Evolutionary conservation across 768 basidiomycete genomes (phyloP).

Genomic region (Amanita polypyramis): DNA sequence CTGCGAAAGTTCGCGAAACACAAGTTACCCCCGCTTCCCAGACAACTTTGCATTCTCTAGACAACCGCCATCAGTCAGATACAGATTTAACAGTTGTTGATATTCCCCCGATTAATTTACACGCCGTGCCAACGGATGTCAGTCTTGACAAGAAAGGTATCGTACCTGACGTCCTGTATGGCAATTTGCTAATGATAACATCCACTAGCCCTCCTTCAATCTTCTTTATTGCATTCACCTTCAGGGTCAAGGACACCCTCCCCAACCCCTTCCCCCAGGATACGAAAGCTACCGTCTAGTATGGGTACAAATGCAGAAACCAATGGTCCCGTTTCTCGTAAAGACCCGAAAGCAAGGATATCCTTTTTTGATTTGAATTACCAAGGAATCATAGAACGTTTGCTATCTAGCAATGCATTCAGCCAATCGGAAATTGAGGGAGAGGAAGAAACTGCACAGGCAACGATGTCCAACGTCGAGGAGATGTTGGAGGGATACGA

Average conservation of each 20-base stretch:
- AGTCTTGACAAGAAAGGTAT: not conserved
- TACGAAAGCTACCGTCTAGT: constrained; percentile 20
- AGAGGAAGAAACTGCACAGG: constrained; percentile 68
- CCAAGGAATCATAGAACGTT: constrained; percentile 60
- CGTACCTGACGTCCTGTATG: not conserved
- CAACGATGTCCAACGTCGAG: constrained; percentile 85
- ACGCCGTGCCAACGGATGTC: constrained; percentile 9
- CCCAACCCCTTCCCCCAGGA: constrained; percentile 15
- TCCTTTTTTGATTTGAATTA: constrained; percentile 79
- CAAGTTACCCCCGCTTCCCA: not conserved
- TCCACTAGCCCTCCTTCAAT: not conserved
- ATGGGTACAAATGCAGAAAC: constrained; percentile 17
- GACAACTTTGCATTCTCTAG: not conserved
- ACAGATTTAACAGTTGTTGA: constrained; percentile 29
- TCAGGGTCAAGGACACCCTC: constrained; percentile 15
- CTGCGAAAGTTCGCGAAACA: not conserved
- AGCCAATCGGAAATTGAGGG: constrained; percentile 37
- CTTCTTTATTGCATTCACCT: constrained; percentile 13
- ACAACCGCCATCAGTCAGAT: constrained; percentile 28
- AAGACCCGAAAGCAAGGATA: constrained; percentile 60
- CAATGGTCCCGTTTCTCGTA: constrained; percentile 23
- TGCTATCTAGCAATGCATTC: constrained; percentile 41
- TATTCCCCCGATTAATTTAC: constrained; percentile 16
- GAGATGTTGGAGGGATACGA: constrained; percentile 99
- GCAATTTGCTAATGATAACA: too few relatives aligned